Evolutionary conservation across 2,329 filamentous ascomycete genomes (phyloP), one percentile per base, ranked within the genome.

Genomic region (Aspergillus sergii): DNA sequence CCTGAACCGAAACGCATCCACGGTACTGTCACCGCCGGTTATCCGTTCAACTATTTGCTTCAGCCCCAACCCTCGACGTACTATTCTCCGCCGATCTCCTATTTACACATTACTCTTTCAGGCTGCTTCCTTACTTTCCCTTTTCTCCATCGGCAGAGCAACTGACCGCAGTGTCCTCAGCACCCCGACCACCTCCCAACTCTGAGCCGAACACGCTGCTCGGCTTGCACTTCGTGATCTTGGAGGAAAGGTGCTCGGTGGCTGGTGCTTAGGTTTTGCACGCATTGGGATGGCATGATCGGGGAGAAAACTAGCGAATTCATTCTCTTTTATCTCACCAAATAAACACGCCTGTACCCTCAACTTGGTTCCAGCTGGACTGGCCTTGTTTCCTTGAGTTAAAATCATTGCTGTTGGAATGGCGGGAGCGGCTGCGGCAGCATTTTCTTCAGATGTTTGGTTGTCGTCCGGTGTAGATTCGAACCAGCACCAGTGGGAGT

Each of bases 351-450:
- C 23, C 51, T 53, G 57, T 46, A 63, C 60, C 56, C 26, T 41
- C 43, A 67, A 64, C 50, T 59, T 61, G 71, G 71, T 68, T 72
- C 68, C 74, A 77, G 75, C 74, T 76, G 74, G 73, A 64, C 74
- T 78, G 75, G 71, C 72, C 68, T 71, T 69, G 59, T 62, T 69
- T 61, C 28, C 45, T 62, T 63, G 50, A 62, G 61, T 61, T 58
- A 48, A 57, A 30, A 55, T 58, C 45, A 59, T 57, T 64, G 61
- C 64, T 66, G 63, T 63, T 68, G 74, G 73, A 70, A 80, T 80
- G 78, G 78, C 77, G 73, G 78, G 77, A 62, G 72, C 77, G 64
- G 72, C 77, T 63, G 78, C 78, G 63, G 76, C 73, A 60, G 68
- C 76, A 45, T 77, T 75, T 69, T 74, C 77, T 55, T 68, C 75